Conservation (phyloP, 208 protist species). For the Trypanosoma conorhini region DNA sequence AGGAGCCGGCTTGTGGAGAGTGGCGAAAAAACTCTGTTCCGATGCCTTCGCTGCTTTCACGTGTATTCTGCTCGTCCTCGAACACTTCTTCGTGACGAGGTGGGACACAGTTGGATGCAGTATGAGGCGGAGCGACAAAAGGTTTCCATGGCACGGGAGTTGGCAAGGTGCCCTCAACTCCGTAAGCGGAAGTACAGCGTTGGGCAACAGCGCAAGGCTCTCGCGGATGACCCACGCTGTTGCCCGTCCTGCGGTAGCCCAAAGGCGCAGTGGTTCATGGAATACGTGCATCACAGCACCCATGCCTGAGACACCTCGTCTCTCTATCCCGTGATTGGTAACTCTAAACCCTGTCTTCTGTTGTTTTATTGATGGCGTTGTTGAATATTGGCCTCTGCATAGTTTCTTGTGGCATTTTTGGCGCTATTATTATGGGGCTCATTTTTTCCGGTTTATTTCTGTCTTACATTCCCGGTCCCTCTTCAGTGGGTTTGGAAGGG, state of each 20-base stretch:
- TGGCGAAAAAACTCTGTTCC: constrained; percentile 54
- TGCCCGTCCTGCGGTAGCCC: constrained; percentile 68
- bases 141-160: constrained; percentile 26
- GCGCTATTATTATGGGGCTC: not conserved
- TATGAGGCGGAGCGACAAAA: constrained; percentile 49
- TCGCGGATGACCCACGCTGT: constrained; percentile 34
- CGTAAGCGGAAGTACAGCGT: constrained; percentile 57
- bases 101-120: constrained; percentile 62
- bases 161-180: constrained; percentile 23
- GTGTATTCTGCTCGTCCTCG: constrained; percentile 72
- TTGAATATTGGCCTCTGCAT: not conserved
- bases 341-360: not conserved
- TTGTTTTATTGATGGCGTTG: not conserved
- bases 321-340: not conserved
- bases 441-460: not conserved
- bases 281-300: constrained; percentile 82
- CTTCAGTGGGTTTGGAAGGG: not conserved
- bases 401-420: not conserved
- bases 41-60: constrained; percentile 82
- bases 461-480: not conserved
- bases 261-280: constrained; percentile 81
- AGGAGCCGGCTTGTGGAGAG: constrained; percentile 69
- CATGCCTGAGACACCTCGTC: constrained; percentile 30
- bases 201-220: constrained; percentile 29
- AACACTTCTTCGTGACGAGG: constrained; percentile 58